These are phyloP conservation scores for Gamsiella multidivaricata DNA, from an alignment of 192 early-diverging fungal species.

Conservation along the genomic window DNA sequence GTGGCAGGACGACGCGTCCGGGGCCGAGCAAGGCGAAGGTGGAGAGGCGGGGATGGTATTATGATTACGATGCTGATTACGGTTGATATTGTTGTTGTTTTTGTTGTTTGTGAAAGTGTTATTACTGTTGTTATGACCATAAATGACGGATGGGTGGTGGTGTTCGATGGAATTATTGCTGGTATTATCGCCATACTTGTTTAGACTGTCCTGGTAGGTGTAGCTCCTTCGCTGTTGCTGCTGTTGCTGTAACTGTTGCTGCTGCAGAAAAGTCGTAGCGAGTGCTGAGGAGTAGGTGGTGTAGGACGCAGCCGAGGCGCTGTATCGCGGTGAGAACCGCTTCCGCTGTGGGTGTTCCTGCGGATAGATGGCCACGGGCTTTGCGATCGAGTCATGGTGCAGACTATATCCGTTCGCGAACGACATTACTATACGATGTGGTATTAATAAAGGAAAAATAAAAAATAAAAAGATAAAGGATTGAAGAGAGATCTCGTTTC, in stretches of 20 bases:
- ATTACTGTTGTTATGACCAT: no score
- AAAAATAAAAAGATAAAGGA: neutral
- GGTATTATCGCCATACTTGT: neutral
- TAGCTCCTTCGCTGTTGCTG: constrained; percentile 9
- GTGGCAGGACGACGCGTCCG: constrained; percentile 25
- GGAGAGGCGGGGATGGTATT: constrained; percentile 6
- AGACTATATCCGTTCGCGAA: constrained; percentile 31
- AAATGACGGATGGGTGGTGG: neutral
- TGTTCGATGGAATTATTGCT: neutral
- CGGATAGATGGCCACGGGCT: constrained; percentile 42
- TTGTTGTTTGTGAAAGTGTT: no score
- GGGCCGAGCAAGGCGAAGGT: constrained; percentile 18
- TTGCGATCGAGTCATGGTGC: constrained; percentile 16
- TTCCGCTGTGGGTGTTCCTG: constrained; percentile 40
- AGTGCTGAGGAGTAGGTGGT: constrained; percentile 35
- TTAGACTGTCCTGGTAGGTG: neutral
- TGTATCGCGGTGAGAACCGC: constrained; percentile 32
- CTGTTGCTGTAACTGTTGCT: constrained; percentile 27
- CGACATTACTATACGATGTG: constrained; percentile 18
- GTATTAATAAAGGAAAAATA: neutral
- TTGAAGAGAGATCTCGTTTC: neutral
- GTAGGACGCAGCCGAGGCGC: constrained; percentile 26
- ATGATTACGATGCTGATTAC: constrained; percentile 4
- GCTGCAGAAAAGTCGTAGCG: constrained; percentile 29
- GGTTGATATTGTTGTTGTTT: no score